Base-by-base conservation (phyloP, 768 basidiomycete genomes). In the Termitomyces sp. region DNA sequence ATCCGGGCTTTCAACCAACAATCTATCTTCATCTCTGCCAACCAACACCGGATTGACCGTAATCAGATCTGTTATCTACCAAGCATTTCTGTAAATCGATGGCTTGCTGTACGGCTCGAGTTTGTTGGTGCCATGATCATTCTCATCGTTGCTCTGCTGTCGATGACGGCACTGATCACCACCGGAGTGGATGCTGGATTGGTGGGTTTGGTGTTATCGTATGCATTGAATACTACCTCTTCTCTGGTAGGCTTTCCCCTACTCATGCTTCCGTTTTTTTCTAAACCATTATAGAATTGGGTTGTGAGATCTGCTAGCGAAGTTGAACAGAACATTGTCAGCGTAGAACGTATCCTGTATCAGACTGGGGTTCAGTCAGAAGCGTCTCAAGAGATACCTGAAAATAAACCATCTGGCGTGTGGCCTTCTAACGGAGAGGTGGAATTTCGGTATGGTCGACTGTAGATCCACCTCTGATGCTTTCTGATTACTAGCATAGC, bases 311-410 rank as follows among this genome's bases (percentile, higher is more conserved):
- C 87, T 14, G 87, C 89, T 3, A 90, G 87, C 67, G 94, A 96
- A 72, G 91, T 94, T 12, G 94, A 96, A 70, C 91, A 94, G 67
- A 92, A 92, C 65, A 88, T 94, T 67, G 92, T 94, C 62, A 92
- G 91, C 67, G 90, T 93, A 15, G 94, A 96, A 71, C 87, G 94
- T 5, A 89, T 96, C 56, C 72, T 91, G 32, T 87, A 95, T 67
- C 96, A 97, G 68, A 86, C 86, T 32, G 78, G 88, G 7, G 78
- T 96, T 17, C 68, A 78, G 17, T 78, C 86, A 0, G 96, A 98
- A 73, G 93, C 91, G 1, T 85, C 90, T 0, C 80, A 83, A 47
- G 88, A 92, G 61, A 76, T 91, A 17, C 80, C 84, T 0, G 86
- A 86, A 25, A 73, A 71, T 11, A 81, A 85, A 51, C 86, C 88